Base-by-base conservation (phyloP, 306 rosid genomes). In the Cucurbita pepo region DNA sequence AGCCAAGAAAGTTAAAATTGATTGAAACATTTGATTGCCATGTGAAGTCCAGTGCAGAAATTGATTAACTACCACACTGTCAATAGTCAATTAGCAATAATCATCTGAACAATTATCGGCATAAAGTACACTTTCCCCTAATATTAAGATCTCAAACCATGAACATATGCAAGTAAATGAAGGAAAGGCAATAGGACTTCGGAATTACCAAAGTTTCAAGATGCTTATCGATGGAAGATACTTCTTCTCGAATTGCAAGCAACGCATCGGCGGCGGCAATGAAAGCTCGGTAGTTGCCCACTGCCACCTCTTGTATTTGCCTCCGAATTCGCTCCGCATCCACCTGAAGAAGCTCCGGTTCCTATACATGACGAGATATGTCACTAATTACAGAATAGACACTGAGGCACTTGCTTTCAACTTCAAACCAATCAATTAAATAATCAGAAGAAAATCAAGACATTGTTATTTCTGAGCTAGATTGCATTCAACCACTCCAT, bases 221-320 rank as follows among this genome's bases (percentile, higher is more conserved):
- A 76, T 86, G 83, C 52, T 76, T 80, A n/a, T 82, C 88, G 15
- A 86, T 80, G 56, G 90, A 80, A 53, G 88, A 79, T 19, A 90
- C 99, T 89, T 95, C 86, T 51, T 88, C 87, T 2, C 99, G 91
- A 79, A 95, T 91, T 25, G 92, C 90, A 40, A 89, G 85, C 86
- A 95, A 84, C 11, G 96, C 91, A 43, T 91, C 97, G 2, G 97
- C 90, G 16, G 99, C 96, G 37, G 97, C 80, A 48, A 95, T 95
- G 82, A 91, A 95, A 0, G 95, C 90, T 14, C 93, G 88, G 86
- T 95, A 95, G 75, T 89, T 95, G 22, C 81, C 87, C 15, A 95
- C 92, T 2, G 99, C 99, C 74, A 91, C 99, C 86, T 95, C 99
- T 50, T 95, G 97, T 94, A 95, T 89, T 86, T 95, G 99, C 81